Base-by-base conservation (phyloP, 2,329 filamentous ascomycete species). In the Trichoderma lentiforme region DNA sequence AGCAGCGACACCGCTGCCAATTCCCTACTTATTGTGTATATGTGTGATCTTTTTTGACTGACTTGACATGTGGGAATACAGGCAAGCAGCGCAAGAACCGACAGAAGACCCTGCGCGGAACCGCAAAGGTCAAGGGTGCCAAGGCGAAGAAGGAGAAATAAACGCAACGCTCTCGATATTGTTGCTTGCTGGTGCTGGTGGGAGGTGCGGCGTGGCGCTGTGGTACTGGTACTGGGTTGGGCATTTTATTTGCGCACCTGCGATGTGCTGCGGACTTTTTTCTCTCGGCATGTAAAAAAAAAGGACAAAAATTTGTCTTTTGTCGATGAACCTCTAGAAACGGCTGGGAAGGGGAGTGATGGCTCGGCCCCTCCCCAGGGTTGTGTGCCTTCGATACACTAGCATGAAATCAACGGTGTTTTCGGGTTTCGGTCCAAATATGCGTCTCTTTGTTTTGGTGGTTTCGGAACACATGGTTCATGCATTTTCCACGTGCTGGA, bases 21-120 rank as follows among this genome's bases (percentile, higher is more conserved):
- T 51, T 39, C 34, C 32, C 34, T 71, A n/a, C 26, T 8, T 30
- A 30, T 30, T 9, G 30, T 39, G 9, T 34, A 3, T 30, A 15
- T 60, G 39, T 26, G 34, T 62, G 4, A 11, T 39, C 6, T 51
- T 62, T 34, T 9, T 36, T 65, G 58, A 61, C 78, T 80, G 72
- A 80, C 76, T 74, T 70, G 62, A 28, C 3, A 57, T 62, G 28
- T 34, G 18, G 28, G 26, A 73, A 73, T 79, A 88, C 86, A 98
- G 95, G 95, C 92, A 99, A 99, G 91, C 96, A 98, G 89, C 93
- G 96, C 89, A 99, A 99, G 94, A 99, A 99, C 93, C 91, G 95
- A 86, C 91, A 93, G 87, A 98, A 99, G 94, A 96, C 95, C 84
- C 92, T 98, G 86, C 93, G 96, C 80, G 96, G 96, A 84, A 97